phyloP scores from a whole-genome alignment of 306 rosid genomes.

The Sophora flavescens region DNA sequence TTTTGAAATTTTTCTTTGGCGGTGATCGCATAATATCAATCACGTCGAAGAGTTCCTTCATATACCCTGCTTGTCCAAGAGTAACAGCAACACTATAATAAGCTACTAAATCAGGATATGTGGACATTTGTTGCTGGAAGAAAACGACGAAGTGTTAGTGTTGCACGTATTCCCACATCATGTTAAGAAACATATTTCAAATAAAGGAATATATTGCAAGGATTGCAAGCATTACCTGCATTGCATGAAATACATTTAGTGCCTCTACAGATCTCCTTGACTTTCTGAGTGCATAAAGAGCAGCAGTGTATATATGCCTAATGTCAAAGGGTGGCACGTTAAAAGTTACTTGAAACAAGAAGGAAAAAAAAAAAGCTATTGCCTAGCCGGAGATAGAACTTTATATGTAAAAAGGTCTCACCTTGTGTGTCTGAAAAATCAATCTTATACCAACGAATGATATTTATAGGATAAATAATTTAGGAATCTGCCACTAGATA shows the following conservation, averaged over 20 bases:
- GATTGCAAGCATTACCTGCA: conserved; percentile 69
- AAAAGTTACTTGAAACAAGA: conserved; percentile 22
- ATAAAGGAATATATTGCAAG: conserved; percentile 37
- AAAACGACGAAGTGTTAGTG: conserved; percentile 46
- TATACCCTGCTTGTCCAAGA: conserved; percentile 94
- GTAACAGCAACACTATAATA: conserved; percentile 88
- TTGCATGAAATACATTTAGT: conserved; percentile 75
- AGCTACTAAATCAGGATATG: conserved; percentile 93
- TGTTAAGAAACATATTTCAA: conserved; percentile 35
- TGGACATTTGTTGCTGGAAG: conserved; percentile 86
- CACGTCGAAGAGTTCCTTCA: conserved; percentile 92
- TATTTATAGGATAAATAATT: conserved; percentile 27
- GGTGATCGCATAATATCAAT: conserved; percentile 88
- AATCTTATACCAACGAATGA: conserved; percentile 23
- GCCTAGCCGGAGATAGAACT: conserved; percentile 35
- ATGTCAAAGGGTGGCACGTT: conserved; percentile 29
- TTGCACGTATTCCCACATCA: conserved; percentile 34
- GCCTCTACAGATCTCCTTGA: conserved; percentile 95
- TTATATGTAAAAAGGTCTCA: conserved; percentile 2
- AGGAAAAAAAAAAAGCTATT: conserved; percentile 1
- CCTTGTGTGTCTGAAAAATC: conserved; percentile 7
- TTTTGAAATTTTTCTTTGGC: conserved; percentile 81
- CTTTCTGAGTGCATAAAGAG: conserved; percentile 91
- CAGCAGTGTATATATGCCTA: conserved; percentile 85
- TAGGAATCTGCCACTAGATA: conserved; percentile 32